phyloP scores from a whole-genome alignment of 805 yeast species.

The Cyberlindnera veronae region DNA sequence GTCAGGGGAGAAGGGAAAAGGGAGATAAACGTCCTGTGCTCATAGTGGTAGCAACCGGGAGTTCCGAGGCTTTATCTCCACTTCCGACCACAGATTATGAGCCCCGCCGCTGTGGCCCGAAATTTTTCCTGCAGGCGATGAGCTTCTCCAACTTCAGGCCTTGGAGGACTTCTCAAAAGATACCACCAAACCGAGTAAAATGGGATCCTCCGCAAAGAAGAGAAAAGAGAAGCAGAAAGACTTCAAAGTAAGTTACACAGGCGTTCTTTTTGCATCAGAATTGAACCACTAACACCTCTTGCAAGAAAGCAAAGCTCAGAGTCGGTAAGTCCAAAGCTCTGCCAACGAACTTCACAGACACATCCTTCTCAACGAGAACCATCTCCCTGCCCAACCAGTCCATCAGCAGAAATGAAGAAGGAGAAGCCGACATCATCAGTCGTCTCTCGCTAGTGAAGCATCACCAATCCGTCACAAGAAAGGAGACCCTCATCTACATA shows the following conservation, averaged over 20 bases:
- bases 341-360: slow-evolving; percentile 76
- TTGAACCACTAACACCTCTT: neutral
- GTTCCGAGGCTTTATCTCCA: too few species aligned
- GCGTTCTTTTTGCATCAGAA: neutral
- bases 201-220: slow-evolving; percentile 36
- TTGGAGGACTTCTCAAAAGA: neutral
- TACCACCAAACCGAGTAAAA: neutral
- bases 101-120: neutral
- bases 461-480: slow-evolving; percentile 65
- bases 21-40: too few species aligned
- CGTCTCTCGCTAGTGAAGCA: slow-evolving; percentile 71
- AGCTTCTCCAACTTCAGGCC: slow-evolving; percentile 5
- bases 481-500: slow-evolving; percentile 60
- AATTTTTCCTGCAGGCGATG: slow-evolving; percentile 1
- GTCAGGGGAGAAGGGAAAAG: too few species aligned
- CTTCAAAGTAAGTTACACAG: slow-evolving; percentile 11
- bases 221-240: slow-evolving; percentile 34
- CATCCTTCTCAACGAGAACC: slow-evolving; percentile 72
- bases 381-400: slow-evolving; percentile 40
- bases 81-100: too few species aligned
- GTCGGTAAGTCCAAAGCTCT: slow-evolving; percentile 82
- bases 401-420: slow-evolving; percentile 21
- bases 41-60: too few species aligned
- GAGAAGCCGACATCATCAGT: slow-evolving; percentile 49
- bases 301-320: slow-evolving; percentile 65